These are phyloP conservation scores for Wickerhamomyces rabaulensis DNA, from an alignment of 805 yeast species.

Conservation along the genomic window DNA sequence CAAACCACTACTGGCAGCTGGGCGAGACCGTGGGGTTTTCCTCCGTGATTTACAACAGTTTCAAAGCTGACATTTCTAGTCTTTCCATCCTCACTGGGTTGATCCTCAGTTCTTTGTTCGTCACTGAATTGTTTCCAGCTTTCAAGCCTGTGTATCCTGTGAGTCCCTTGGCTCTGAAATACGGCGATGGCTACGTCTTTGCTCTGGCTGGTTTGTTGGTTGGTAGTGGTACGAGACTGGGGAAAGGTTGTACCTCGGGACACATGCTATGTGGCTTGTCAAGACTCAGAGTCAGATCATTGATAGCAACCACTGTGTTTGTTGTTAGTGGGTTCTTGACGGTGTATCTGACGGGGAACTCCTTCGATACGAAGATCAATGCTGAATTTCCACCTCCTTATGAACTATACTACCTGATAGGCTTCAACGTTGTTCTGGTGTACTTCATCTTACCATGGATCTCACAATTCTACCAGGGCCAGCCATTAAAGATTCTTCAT, in stretches of 20 bases:
- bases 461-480: neutral
- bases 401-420: neutral
- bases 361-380: neutral
- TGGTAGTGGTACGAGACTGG: conserved; percentile 43
- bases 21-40: conserved; percentile 47
- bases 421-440: conserved; percentile 11
- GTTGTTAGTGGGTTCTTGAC: conserved; percentile 28
- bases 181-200: neutral
- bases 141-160: conserved; percentile 23
- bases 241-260: conserved; percentile 51
- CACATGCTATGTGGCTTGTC: conserved; percentile 50
- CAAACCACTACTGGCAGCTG: conserved; percentile 32
- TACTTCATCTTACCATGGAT: conserved; percentile 26
- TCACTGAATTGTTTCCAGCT: conserved; percentile 21
- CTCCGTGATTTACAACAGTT: conserved; percentile 31
- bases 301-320: conserved; percentile 40
- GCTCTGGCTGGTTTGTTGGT: conserved; percentile 35
- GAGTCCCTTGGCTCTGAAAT: neutral
- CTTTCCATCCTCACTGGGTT: conserved; percentile 33
- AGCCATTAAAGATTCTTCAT: conserved; percentile 2
- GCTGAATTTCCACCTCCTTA: neutral
- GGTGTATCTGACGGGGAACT: conserved; percentile 3
- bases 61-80: conserved; percentile 23
- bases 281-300: conserved; percentile 37
- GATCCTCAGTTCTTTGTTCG: conserved; percentile 23